These are phyloP conservation scores for Maudiozyma serrabonitensis DNA, from an alignment of 805 yeast genomes.

Conservation along the genomic window DNA sequence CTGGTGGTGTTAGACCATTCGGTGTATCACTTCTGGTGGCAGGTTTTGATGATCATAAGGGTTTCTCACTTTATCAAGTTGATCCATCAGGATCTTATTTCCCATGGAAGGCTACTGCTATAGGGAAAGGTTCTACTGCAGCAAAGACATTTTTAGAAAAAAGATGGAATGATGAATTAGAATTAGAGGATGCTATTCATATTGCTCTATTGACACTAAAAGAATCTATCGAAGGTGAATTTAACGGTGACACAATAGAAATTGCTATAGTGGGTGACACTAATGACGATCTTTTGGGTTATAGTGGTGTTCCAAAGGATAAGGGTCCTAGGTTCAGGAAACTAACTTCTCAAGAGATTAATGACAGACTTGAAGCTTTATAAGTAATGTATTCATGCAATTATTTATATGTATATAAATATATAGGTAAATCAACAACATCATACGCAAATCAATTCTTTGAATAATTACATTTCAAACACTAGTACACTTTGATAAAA, in stretches of 20 bases:
- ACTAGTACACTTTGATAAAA: neutral
- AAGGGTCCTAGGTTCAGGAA: constrained; percentile 85
- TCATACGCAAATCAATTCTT: too few species aligned
- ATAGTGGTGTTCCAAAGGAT: constrained; percentile 67
- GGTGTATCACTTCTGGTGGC: constrained; percentile 94
- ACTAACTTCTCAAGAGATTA: constrained; percentile 81
- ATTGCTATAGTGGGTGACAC: constrained; percentile 80
- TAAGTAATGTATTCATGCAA: constrained; percentile 25
- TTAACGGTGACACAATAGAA: constrained; percentile 93
- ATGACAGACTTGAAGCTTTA: constrained; percentile 89
- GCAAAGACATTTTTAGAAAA: constrained; percentile 96
- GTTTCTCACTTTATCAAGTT: constrained; percentile 83
- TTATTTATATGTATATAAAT: neutral
- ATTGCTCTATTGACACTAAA: constrained; percentile 88
- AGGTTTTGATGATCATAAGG: constrained; percentile 73
- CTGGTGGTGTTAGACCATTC: constrained; percentile 98
- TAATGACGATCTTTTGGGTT: constrained; percentile 72
- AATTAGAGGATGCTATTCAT: constrained; percentile 95
- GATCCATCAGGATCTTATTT: constrained; percentile 97
- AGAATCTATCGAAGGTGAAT: constrained; percentile 96
- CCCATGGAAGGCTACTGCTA: constrained; percentile 99
- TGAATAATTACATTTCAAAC: neutral
- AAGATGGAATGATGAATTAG: constrained; percentile 96
- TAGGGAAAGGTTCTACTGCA: constrained; percentile 91
- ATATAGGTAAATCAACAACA: neutral